Base-by-base conservation (phyloP, 1,284 basidiomycete genomes). In the Trichosporon faecale region DNA sequence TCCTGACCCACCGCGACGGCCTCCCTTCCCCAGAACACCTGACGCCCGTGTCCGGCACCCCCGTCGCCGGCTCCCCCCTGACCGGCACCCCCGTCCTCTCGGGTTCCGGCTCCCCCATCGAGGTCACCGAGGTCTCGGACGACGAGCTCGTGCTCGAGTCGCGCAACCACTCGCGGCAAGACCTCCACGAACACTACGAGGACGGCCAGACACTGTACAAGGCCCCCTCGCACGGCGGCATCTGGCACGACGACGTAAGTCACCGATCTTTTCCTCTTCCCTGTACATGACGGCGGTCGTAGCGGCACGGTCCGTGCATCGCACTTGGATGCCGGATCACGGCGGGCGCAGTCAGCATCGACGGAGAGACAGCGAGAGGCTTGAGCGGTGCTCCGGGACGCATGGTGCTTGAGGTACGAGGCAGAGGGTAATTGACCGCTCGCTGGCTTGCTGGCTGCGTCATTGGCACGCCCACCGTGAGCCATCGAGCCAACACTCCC, bases 221-320 rank as follows among this genome's bases (percentile, higher is more conserved):
- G 70, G 78, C 78, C 16, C 72, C 75, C 29, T 79, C 78, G 72
- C 66, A 78, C 68, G 79, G 79, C 33, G 79, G 79, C 3, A 67
- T 81, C 21, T 81, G 79, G 79, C 78, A 80, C 71, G 79, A 80
- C 37, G 74, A 78, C 64, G 80, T 81, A 75, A 79, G 79, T 80
- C 14, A 61, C 57, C 57, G 57, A 61, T 60, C 55, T 23, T 31
- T 7, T 64, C 18, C 35, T 16, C 3, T 37, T 23, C 35, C 61
- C 63, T 25, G 63, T 44, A 31, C n/a, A 61, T 61, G 29, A 31
- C 25, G 21, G 29, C 5, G 33, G 63, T 49, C 40, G 64, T 23
- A 31, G 11, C 27, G 55, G 57, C 57, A 27, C 27, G 57, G 27
- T 2, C 57, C 5, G 57, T 31, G 57, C 27, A 31, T 66, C 27